Evolutionary conservation across 768 basidiomycete species (phyloP).

Genomic region (Xanthoconium stramineum): DNA sequence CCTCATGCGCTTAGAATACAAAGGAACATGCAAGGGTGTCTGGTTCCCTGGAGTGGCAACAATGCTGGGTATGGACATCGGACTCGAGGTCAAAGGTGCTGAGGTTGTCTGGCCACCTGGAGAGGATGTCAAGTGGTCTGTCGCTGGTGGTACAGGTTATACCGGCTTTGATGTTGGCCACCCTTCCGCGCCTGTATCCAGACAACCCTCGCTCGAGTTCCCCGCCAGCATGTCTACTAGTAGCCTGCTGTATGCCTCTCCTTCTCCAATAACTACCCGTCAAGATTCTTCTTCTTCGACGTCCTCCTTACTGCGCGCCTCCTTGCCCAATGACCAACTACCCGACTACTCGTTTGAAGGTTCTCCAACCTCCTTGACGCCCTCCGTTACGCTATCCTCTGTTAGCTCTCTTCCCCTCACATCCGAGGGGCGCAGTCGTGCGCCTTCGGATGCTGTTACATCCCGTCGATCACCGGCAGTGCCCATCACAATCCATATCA

Average conservation of each 20-base stretch:
- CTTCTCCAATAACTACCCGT: slow-evolving; percentile 30
- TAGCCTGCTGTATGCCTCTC: slow-evolving; percentile 20
- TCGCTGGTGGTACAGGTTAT: slow-evolving; percentile 63
- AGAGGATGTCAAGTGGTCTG: slow-evolving; percentile 50
- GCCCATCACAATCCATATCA: slow-evolving; percentile 72
- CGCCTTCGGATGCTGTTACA: slow-evolving; percentile 33
- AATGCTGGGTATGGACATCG: slow-evolving; percentile 72
- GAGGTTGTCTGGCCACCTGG: slow-evolving; percentile 66
- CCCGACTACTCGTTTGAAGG: slow-evolving; percentile 76
- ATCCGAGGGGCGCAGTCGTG: slow-evolving; percentile 35
- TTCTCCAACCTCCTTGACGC: slow-evolving; percentile 51
- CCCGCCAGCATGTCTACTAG: slow-evolving; percentile 20
- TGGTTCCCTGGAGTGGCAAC: slow-evolving; percentile 86
- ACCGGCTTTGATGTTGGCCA: slow-evolving; percentile 66
- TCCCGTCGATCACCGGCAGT: slow-evolving; percentile 45
- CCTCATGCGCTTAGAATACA: slow-evolving; percentile 65
- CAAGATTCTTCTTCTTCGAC: slow-evolving; percentile 44
- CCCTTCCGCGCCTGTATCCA: slow-evolving; percentile 36
- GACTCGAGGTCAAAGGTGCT: slow-evolving; percentile 63
- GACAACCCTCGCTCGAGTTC: slow-evolving; percentile 51
- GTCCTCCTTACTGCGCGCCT: slow-evolving; percentile 69
- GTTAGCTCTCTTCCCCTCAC: slow-evolving; percentile 33
- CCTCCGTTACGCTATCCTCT: slow-evolving; percentile 40
- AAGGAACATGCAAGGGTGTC: slow-evolving; percentile 68
- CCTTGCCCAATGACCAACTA: slow-evolving; percentile 60